A percentile compares a stretch with the other conserved stretches of the same genome.
Conservation (phyloP, 2,329 filamentous ascomycete species). For the Lecanicillium sp. region DNA sequence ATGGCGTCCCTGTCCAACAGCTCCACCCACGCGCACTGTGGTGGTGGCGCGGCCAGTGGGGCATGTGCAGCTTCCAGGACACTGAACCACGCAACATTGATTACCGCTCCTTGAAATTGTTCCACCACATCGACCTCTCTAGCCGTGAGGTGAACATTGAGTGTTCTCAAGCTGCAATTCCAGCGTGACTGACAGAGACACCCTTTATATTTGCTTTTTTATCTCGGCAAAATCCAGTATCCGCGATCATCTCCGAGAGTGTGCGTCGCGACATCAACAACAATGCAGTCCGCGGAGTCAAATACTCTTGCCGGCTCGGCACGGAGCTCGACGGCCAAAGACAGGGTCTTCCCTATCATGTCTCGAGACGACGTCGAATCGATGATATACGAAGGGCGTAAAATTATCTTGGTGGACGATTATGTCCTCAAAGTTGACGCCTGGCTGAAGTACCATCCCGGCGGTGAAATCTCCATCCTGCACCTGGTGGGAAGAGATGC, state of each 20-base stretch:
- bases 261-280: too few relatives aligned
- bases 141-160: background rate
- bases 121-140: background rate
- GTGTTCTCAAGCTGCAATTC: background rate
- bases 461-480: constrained; percentile 81
- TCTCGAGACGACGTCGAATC: constrained; percentile 46
- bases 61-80: background rate
- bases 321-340: background rate
- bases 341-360: background rate
- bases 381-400: constrained; percentile 74
- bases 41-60: constrained; percentile 4
- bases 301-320: background rate
- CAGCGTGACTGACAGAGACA: background rate
- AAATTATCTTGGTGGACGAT: constrained; percentile 74
- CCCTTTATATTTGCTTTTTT: too few relatives aligned
- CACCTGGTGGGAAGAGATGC: constrained; percentile 94
- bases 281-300: constrained; percentile 2
- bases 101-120: background rate
- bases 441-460: constrained; percentile 86
- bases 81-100: background rate
- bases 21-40: background rate
- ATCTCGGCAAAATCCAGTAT: too few relatives aligned
- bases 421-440: constrained; percentile 81
- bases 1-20: background rate
- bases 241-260: too few relatives aligned